These are phyloP conservation scores for Quaeritorhiza haematococci DNA, from an alignment of 371 early-diverging fungal species.

Conservation along the genomic window DNA sequence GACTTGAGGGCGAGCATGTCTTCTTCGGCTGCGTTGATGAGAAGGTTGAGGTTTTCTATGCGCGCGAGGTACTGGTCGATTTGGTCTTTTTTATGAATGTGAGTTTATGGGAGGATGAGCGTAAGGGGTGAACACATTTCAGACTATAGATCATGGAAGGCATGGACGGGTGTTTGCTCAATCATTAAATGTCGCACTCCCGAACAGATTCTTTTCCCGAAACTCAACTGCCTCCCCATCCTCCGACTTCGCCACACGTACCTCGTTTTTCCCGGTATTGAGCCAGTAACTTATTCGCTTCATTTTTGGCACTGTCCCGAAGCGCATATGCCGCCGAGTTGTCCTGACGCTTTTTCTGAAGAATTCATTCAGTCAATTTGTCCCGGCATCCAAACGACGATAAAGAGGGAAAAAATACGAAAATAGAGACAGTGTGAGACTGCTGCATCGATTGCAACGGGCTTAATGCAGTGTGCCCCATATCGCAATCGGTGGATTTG, in stretches of 20 bases:
- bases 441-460: no score
- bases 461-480: background rate
- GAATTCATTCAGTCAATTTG: background rate
- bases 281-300: slow-evolving; percentile 45
- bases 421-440: no score
- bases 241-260: no score
- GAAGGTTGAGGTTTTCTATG: slow-evolving; percentile 46
- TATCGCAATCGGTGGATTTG: background rate
- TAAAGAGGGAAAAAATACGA: background rate
- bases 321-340: slow-evolving; percentile 45
- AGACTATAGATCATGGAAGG: background rate
- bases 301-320: slow-evolving; percentile 46
- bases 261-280: slow-evolving; percentile 41
- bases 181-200: no score
- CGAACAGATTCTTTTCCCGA: no score
- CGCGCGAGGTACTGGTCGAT: slow-evolving; percentile 48
- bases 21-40: slow-evolving; percentile 39
- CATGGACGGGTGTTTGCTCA: no score
- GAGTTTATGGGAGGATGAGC: background rate
- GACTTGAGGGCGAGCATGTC: slow-evolving; percentile 38
- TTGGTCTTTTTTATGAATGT: slow-evolving; percentile 25
- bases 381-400: background rate
- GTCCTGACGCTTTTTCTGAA: slow-evolving; percentile 44
- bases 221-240: no score
- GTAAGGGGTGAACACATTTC: slow-evolving; percentile 1